These are phyloP conservation scores for Cordyceps fumosorosea DNA, from an alignment of 2,329 filamentous ascomycete genomes.

Conservation along the genomic window DNA sequence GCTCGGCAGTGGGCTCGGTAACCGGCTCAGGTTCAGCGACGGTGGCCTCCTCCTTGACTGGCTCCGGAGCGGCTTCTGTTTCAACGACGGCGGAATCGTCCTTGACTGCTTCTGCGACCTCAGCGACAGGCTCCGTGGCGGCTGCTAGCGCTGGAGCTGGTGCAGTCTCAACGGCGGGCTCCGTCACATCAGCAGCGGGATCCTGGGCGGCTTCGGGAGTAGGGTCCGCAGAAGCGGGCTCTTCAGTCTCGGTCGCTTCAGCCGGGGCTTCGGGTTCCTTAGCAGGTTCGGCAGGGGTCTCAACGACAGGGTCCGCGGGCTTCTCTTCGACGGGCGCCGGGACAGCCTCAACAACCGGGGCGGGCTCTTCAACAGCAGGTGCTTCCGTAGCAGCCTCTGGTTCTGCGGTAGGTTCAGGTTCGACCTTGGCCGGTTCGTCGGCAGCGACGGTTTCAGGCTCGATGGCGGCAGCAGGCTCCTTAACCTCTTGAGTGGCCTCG, in stretches of 20 bases:
- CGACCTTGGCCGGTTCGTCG: not conserved
- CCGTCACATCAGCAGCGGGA: not conserved
- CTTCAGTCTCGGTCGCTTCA: not conserved
- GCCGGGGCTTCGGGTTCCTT: not conserved
- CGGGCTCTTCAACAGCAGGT: not conserved
- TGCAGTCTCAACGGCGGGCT: slow-evolving; percentile 13
- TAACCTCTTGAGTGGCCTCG: not conserved
- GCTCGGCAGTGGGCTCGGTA: not conserved
- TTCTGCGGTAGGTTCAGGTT: not conserved
- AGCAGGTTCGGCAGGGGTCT: not conserved
- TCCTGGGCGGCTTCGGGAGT: slow-evolving; percentile 15
- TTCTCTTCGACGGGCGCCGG: not conserved
- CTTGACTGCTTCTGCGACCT: not conserved
- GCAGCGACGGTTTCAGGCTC: slow-evolving; percentile 7
- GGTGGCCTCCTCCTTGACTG: not conserved
- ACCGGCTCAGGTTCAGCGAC: not conserved
- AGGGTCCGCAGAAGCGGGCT: slow-evolving; percentile 8
- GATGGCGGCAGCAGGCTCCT: slow-evolving; percentile 16
- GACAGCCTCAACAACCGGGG: not conserved
- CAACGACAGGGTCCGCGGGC: not conserved
- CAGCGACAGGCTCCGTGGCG: not conserved
- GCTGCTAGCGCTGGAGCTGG: not conserved
- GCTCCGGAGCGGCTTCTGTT: not conserved
- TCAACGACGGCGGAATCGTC: not conserved
- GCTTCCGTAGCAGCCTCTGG: not conserved